Evolutionary conservation across 306 rosid genomes (phyloP), one percentile per base, ranked within the genome.

Genomic region (Malus fusca): DNA sequence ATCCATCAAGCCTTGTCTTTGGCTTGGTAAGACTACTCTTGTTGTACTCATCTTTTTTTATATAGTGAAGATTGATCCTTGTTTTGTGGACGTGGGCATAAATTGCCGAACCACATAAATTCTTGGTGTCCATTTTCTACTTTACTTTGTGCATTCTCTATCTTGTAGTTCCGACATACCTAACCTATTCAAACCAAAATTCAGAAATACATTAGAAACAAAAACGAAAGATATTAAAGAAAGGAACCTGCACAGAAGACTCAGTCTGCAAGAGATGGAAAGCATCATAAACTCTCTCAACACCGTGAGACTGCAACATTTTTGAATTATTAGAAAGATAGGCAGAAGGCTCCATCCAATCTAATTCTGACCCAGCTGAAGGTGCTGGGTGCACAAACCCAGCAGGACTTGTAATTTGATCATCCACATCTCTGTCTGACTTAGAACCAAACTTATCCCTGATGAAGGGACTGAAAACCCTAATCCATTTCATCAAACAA

Each of bases 201-300:
- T 58, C 28, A 22, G 63, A 60, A 18, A 53, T 19, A 7, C 7
- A 53, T 25, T 9, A 46, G 15, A 10, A 11, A 46, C 12, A 46
- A 46, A 11, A 46, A 14, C 17, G 17, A 12, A 11, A 12, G 18
- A 48, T 48, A 0, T 14, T 48, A 18, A 42, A 48, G 73, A 73
- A 73, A 35, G 60, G 73, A 62, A 90, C 98, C 98, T 88, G 91
- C 77, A 93, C 80, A 33, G 86, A 75, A 60, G 89, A 87, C 65
- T 93, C 98, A 19, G 85, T 90, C 81, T 84, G 89, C 86, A 93
- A 83, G 13, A 90, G 80, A 79, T 79, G 88, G 79, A 93, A 82
- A 61, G 97, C 97, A 71, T 86, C 81, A 63, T 76, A 81, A 82
- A 90, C 88, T 68, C 78, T 68, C 19, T 84, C 83, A 59, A 68